phyloP scores from a whole-genome alignment of 2,329 filamentous ascomycete genomes.

The Cytospora leucostoma region DNA sequence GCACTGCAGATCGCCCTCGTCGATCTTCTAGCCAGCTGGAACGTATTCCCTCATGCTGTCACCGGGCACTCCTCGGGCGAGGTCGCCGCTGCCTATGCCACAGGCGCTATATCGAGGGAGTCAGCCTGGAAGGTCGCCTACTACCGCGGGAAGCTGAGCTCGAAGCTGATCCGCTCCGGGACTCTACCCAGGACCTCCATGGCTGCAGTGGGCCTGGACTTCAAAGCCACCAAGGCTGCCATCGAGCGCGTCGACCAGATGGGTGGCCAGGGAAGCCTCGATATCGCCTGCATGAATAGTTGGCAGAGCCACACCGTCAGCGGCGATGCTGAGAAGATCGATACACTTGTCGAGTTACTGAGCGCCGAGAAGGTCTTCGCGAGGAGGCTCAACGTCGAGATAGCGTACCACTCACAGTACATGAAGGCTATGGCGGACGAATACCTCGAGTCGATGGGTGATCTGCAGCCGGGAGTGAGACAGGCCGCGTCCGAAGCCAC shows the following conservation, averaged over 20 bases:
- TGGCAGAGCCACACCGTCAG: slow-evolving; percentile 34
- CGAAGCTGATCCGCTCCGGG: slow-evolving; percentile 26
- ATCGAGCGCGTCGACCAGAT: slow-evolving; percentile 28
- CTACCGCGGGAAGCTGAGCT: slow-evolving; percentile 34
- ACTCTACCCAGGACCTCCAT: slow-evolving; percentile 30
- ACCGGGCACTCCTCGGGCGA: slow-evolving; percentile 42
- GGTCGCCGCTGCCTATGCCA: slow-evolving; percentile 38
- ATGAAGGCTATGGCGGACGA: slow-evolving; percentile 32
- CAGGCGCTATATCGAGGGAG: slow-evolving; percentile 29
- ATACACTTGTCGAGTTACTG: slow-evolving; percentile 28
- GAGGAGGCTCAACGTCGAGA: slow-evolving; percentile 35
- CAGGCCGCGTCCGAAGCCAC: slow-evolving; percentile 10
- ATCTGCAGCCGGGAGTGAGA: slow-evolving; percentile 21
- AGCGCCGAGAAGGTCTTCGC: slow-evolving; percentile 30
- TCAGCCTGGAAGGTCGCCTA: slow-evolving; percentile 31
- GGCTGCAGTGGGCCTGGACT: slow-evolving; percentile 34
- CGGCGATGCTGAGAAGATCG: slow-evolving; percentile 31
- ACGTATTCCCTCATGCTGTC: slow-evolving; percentile 32
- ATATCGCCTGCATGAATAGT: slow-evolving; percentile 32
- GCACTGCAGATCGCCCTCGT: slow-evolving; percentile 37
- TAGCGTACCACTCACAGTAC: slow-evolving; percentile 40
- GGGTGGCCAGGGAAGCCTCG: slow-evolving; percentile 22
- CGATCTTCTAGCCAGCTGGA: slow-evolving; percentile 34
- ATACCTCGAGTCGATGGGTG: slow-evolving; percentile 30
- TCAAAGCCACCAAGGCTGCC: slow-evolving; percentile 26